Conservation (phyloP, 371 early-diverging fungal genomes). For the Choanephora cucurbitarum region DNA sequence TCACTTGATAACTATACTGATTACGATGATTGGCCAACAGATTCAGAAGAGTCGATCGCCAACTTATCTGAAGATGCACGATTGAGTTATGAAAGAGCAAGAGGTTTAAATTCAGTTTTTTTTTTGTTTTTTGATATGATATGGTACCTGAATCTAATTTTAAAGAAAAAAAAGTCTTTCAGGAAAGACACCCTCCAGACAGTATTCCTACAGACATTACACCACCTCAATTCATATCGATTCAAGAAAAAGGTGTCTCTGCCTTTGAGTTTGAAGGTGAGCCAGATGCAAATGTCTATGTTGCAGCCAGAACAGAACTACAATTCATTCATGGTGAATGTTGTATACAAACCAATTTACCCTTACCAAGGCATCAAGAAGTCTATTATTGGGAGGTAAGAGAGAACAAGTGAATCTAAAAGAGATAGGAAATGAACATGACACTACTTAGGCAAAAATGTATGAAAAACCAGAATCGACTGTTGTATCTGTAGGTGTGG, state of each 20-base stretch:
- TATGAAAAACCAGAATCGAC: conserved; percentile 65
- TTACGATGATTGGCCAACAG: conserved; percentile 36
- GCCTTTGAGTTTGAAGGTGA: conserved; percentile 84
- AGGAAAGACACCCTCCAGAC: conserved; percentile 62
- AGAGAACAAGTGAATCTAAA: no score
- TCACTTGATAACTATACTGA: conserved; percentile 32
- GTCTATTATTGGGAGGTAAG: conserved; percentile 71
- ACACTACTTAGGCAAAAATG: conserved; percentile 59
- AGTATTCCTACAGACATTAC: conserved; percentile 67
- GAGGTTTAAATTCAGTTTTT: conserved; percentile 2
- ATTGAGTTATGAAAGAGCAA: conserved; percentile 48
- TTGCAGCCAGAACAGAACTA: conserved; percentile 77
- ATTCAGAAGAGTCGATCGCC: conserved; percentile 40
- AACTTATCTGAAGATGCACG: conserved; percentile 45
- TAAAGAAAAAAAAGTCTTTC: conserved; percentile 32
- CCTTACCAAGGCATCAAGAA: conserved; percentile 76
- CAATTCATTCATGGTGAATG: conserved; percentile 74
- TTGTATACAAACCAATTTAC: conserved; percentile 81
- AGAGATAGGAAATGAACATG: no score
- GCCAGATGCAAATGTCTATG: conserved; percentile 65
- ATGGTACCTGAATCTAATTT: neutral
- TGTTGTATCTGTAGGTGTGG: conserved; percentile 64
- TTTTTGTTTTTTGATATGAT: no score
- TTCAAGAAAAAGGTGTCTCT: conserved; percentile 83
- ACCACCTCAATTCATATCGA: conserved; percentile 61